phyloP scores from a whole-genome alignment of 1,284 basidiomycete species.

The Malassezia vespertilionis region DNA sequence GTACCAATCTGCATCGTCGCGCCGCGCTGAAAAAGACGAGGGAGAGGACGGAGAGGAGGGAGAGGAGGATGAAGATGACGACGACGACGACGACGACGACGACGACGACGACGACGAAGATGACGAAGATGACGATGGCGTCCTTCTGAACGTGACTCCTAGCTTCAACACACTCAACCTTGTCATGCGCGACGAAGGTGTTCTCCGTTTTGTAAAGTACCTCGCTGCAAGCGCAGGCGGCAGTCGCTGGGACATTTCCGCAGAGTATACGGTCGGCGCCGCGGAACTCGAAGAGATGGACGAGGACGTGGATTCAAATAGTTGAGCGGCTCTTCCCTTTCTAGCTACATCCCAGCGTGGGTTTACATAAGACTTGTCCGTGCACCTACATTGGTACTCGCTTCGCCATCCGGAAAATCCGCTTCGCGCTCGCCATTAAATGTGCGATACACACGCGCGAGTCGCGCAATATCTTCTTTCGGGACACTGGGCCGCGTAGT shows the following conservation, averaged over 20 bases:
- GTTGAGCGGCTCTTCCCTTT: too few species aligned
- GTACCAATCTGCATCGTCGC: constrained; percentile 56
- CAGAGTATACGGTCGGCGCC: constrained; percentile 39
- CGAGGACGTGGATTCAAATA: not conserved
- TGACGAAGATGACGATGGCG: constrained; percentile 63
- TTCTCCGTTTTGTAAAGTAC: constrained; percentile 56
- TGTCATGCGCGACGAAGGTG: constrained; percentile 80
- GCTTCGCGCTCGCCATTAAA: constrained; percentile 42
- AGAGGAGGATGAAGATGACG: constrained; percentile 52
- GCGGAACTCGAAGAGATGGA: constrained; percentile 33
- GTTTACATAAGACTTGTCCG: constrained; percentile 42
- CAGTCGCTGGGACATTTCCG: constrained; percentile 42
- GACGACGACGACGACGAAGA: constrained; percentile 49
- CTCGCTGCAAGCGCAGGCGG: constrained; percentile 37
- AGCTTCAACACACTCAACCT: constrained; percentile 81
- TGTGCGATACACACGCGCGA: constrained; percentile 30
- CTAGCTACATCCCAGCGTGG: too few species aligned
- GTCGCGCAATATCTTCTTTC: constrained; percentile 26
- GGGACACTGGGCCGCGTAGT: constrained; percentile 42
- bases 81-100: constrained; percentile 49
- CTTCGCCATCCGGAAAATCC: constrained; percentile 36
- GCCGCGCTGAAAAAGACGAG: constrained; percentile 27
- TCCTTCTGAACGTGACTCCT: constrained; percentile 76
- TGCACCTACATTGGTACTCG: constrained; percentile 32
- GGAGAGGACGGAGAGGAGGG: constrained; percentile 48